Conservation (phyloP, 2,329 filamentous ascomycete species). For the Fusarium aywerte region DNA sequence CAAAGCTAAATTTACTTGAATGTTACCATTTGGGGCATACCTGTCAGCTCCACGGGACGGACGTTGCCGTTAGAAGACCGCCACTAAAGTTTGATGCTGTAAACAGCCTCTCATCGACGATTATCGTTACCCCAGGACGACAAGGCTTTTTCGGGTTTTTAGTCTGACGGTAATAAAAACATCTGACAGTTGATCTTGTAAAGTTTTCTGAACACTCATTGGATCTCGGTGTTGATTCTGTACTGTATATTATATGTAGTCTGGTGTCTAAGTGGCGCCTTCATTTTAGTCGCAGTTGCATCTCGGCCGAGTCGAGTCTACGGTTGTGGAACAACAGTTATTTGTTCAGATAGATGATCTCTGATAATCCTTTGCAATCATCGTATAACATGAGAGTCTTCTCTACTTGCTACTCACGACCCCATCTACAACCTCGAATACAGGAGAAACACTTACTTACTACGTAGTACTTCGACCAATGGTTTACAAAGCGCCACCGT, state of each 20-base stretch:
- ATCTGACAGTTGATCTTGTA: not conserved
- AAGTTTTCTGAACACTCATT: not conserved
- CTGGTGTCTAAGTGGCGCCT: not conserved
- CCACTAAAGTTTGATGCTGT: constrained; percentile 15
- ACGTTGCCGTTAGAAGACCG: constrained; percentile 29
- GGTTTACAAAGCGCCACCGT: constrained; percentile 20
- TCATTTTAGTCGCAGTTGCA: not conserved
- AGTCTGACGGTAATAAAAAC: constrained; percentile 5
- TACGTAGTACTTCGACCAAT: constrained; percentile 2
- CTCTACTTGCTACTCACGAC: not conserved
- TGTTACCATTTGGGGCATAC: constrained; percentile 10
- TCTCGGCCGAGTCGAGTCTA: not conserved
- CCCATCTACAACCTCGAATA: not conserved
- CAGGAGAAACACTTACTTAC: not conserved
- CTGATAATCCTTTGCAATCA: not conserved
- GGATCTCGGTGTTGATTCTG: not conserved
- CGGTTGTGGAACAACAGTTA: not conserved
- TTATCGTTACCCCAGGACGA: constrained; percentile 17
- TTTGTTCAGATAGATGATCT: not conserved
- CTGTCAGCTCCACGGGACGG: constrained; percentile 15
- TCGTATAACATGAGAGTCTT: not conserved
- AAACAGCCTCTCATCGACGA: constrained; percentile 15
- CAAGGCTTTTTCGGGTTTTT: not conserved
- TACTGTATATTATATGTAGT: not conserved
- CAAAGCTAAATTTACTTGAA: constrained; percentile 3